phyloP scores from a whole-genome alignment of 371 early-diverging fungal genomes.

The Chytridium lagenaria region DNA sequence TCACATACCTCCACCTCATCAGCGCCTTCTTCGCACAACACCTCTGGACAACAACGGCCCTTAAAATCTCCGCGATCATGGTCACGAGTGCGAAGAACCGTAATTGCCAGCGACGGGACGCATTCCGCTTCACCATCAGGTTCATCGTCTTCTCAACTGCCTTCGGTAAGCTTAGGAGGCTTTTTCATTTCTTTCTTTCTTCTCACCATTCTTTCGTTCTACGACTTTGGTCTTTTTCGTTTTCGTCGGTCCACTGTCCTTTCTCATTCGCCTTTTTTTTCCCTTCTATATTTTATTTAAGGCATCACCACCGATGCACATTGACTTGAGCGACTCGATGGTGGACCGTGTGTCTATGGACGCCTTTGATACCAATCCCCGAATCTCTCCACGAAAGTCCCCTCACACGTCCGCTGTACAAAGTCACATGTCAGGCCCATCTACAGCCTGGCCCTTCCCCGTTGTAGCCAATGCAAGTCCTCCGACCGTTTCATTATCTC shows the following conservation, averaged over 20 bases:
- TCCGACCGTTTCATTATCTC: no score
- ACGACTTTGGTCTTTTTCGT: no score
- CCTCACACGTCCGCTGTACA: background rate
- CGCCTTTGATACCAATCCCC: background rate
- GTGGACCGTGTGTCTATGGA: constrained; percentile 7
- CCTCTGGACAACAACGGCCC: background rate
- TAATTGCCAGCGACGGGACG: no score
- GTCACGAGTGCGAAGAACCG: background rate
- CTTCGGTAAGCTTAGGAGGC: background rate
- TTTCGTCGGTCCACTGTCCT: no score
- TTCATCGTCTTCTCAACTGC: background rate
- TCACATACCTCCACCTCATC: constrained; percentile 1
- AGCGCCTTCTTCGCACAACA: background rate
- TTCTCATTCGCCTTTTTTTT: no score
- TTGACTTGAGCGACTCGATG: background rate
- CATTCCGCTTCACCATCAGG: no score
- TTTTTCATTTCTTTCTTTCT: no score
- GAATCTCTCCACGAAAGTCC: constrained; percentile 3
- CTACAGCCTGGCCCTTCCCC: background rate
- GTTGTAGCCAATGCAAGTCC: background rate
- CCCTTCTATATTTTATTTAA: no score
- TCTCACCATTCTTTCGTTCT: no score
- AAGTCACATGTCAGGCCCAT: background rate
- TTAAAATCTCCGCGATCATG: background rate
- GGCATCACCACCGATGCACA: background rate